These are phyloP conservation scores for Onygenales sp. DNA, from an alignment of 2,329 filamentous ascomycete species.

Conservation along the genomic window DNA sequence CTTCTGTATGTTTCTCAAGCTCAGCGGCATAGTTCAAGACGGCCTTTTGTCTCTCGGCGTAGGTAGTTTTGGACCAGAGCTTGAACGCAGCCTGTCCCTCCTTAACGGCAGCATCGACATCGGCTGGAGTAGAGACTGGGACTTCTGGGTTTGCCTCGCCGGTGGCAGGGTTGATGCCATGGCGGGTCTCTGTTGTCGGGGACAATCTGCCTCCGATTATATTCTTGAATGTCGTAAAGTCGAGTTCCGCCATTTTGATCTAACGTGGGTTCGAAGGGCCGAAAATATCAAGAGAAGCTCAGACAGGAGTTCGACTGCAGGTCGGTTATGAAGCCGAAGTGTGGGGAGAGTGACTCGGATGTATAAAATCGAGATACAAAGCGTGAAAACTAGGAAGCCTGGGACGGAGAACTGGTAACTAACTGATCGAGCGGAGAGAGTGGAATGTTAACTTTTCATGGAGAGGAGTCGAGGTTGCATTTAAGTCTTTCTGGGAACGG, in stretches of 20 bases:
- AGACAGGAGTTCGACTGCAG: background rate
- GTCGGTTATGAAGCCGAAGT: too few relatives aligned
- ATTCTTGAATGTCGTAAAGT: slow-evolving; percentile 28
- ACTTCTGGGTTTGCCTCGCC: slow-evolving; percentile 41
- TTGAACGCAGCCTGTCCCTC: slow-evolving; percentile 40
- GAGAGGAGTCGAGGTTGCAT: too few relatives aligned
- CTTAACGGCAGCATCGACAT: slow-evolving; percentile 43
- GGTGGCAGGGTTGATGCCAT: slow-evolving; percentile 44
- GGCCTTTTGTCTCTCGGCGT: slow-evolving; percentile 24
- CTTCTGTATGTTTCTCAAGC: slow-evolving; percentile 26
- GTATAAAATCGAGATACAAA: too few relatives aligned
- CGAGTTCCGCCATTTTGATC: background rate
- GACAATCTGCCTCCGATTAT: slow-evolving; percentile 42
- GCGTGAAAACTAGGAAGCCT: too few relatives aligned
- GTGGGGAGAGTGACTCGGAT: too few relatives aligned
- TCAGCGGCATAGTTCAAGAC: slow-evolving; percentile 24
- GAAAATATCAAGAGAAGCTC: background rate
- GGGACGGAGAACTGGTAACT: too few relatives aligned
- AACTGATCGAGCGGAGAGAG: too few relatives aligned
- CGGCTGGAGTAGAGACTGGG: slow-evolving; percentile 38
- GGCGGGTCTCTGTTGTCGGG: slow-evolving; percentile 35
- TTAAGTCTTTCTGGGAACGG: too few relatives aligned
- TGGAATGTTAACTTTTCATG: too few relatives aligned
- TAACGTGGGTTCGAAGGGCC: background rate
- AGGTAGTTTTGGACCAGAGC: slow-evolving; percentile 33